These are phyloP conservation scores for Adenanthera pavonina DNA, from an alignment of 306 rosid genomes.

Conservation along the genomic window DNA sequence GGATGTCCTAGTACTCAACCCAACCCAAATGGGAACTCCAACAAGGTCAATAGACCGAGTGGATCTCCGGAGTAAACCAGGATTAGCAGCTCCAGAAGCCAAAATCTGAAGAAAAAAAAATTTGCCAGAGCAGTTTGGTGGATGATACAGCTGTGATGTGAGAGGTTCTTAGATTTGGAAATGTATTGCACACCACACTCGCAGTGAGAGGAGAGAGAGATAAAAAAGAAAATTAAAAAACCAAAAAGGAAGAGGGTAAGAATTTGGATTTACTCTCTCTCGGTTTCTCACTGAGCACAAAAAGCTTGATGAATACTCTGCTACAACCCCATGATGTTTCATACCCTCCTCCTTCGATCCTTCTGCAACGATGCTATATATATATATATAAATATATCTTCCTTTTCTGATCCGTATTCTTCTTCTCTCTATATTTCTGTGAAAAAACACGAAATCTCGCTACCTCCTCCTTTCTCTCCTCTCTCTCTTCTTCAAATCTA, in stretches of 20 bases:
- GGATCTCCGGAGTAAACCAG: conserved; percentile 8
- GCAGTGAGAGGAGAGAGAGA: neutral
- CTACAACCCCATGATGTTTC: neutral
- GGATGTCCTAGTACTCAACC: neutral
- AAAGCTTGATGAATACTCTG: neutral
- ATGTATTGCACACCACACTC: conserved; percentile 32
- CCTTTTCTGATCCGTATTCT: neutral
- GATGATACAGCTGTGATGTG: conserved; percentile 49
- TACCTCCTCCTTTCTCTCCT: neutral
- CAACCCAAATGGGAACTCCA: neutral
- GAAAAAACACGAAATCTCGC: neutral
- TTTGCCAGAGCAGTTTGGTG: conserved; percentile 23
- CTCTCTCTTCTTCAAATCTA: neutral
- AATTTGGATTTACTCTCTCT: conserved; percentile 27
- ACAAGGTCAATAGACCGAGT: neutral
- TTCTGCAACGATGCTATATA: neutral
- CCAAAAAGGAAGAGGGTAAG: neutral
- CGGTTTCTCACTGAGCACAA: neutral
- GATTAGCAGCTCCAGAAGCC: neutral
- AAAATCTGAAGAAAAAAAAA: neutral
- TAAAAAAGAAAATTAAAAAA: neutral
- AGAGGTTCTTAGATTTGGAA: conserved; percentile 42
- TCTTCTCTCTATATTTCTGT: neutral
- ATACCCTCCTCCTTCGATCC: conserved; percentile 4
- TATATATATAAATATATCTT: neutral